phyloP scores from a whole-genome alignment of 2,329 filamentous ascomycete genomes.

The Remersonia thermophila region DNA sequence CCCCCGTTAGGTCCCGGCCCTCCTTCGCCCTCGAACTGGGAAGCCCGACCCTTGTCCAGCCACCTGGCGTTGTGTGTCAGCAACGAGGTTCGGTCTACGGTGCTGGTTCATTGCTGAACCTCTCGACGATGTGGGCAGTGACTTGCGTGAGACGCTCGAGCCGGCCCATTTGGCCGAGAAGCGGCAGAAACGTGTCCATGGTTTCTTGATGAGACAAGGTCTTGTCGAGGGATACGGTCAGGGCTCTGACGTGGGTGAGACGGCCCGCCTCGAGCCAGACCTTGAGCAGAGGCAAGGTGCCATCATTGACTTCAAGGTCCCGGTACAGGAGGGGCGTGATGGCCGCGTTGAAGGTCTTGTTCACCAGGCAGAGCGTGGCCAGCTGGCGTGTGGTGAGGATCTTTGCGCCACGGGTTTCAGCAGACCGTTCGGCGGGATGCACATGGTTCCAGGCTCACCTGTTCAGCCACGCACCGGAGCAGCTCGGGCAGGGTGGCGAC shows the following conservation, averaged over 20 bases:
- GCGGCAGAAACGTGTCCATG: no score
- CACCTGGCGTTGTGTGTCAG: no score
- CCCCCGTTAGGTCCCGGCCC: no score
- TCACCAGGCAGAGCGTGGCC: slow-evolving; percentile 1
- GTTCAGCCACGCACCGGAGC: neutral
- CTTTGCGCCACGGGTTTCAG: neutral
- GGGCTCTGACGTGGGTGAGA: neutral
- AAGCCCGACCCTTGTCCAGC: no score
- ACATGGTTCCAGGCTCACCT: neutral
- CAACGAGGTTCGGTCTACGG: no score
- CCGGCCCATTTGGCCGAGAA: no score
- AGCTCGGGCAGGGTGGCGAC: slow-evolving; percentile 2
- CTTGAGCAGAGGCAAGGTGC: neutral
- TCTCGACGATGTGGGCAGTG: no score
- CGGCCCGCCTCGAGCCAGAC: neutral
- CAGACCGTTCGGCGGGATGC: no score
- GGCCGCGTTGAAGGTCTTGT: neutral
- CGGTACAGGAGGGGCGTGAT: neutral
- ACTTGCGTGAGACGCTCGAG: no score
- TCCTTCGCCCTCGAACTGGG: no score
- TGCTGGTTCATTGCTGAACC: neutral
- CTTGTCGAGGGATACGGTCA: no score
- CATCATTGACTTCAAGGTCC: neutral
- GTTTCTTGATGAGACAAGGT: no score
- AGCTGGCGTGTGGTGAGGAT: neutral